Conservation (phyloP, 139 green algal genomes). For the Chlamydomonas eustigma region DNA sequence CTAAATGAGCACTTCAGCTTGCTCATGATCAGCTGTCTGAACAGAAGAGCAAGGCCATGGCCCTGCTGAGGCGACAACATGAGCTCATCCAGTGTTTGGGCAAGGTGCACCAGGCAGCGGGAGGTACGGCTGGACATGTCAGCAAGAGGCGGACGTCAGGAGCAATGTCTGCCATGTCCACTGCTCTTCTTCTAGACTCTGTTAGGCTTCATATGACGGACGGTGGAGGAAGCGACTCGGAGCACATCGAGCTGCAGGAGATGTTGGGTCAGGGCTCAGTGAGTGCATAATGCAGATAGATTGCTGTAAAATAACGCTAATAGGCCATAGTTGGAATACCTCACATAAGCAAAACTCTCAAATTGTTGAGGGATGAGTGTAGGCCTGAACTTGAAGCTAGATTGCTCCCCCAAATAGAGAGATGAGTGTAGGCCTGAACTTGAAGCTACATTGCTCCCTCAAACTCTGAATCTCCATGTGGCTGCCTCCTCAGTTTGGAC, state of each 20-base stretch:
- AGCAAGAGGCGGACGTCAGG: no score
- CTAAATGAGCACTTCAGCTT: neutral
- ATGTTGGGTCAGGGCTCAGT: neutral
- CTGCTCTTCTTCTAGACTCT: neutral
- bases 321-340: no score
- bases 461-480: no score
- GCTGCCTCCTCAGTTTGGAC: conserved; percentile 4
- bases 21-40: neutral
- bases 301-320: no score
- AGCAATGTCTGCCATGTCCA: no score
- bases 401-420: no score
- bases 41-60: neutral
- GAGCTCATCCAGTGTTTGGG: neutral
- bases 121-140: no score
- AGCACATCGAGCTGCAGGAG: neutral
- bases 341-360: no score
- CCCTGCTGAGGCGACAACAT: neutral
- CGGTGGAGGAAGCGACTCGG: neutral
- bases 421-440: no score
- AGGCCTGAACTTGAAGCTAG: no score
- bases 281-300: neutral
- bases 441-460: no score
- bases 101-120: neutral
- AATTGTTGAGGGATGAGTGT: no score
- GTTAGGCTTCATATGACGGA: neutral